These are phyloP conservation scores for Nyctanthes arbortristis DNA, from an alignment of 257 asterid genomes.

Conservation along the genomic window DNA sequence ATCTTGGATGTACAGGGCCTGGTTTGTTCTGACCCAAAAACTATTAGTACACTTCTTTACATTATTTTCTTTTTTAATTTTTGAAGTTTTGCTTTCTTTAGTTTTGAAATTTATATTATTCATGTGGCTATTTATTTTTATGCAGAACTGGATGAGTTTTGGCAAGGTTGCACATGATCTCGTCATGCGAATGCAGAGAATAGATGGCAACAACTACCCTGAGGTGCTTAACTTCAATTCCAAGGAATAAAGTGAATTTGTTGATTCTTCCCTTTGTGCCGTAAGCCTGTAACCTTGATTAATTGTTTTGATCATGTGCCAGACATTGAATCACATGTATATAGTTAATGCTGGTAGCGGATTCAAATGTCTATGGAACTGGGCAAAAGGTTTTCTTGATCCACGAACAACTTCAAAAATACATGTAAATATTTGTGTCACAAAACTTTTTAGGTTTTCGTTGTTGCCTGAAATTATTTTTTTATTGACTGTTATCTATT, in stretches of 20 bases:
- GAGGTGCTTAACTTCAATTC: conserved; percentile 63
- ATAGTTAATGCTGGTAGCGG: conserved; percentile 96
- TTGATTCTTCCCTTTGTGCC: conserved; percentile 9
- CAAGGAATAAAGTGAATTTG: conserved; percentile 14
- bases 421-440: conserved; percentile 52
- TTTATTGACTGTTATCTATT: conserved; percentile 29
- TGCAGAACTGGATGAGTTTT: conserved; percentile 95
- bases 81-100: conserved; percentile 1
- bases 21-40: conserved; percentile 57
- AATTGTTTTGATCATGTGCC: conserved; percentile 36
- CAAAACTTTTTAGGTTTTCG: conserved; percentile 16
- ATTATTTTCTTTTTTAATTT: too few relatives aligned
- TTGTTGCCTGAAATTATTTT: conserved; percentile 18
- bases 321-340: conserved; percentile 93
- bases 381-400: conserved; percentile 86
- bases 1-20: conserved; percentile 91
- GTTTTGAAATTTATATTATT: not conserved
- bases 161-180: conserved; percentile 89
- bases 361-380: conserved; percentile 79
- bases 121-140: conserved; percentile 23
- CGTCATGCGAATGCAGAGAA: conserved; percentile 88
- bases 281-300: conserved; percentile 23
- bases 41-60: conserved; percentile 19
- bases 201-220: conserved; percentile 94
- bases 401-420: conserved; percentile 87